Evolutionary conservation across 1,139 yeast species (phyloP).

Genomic region (Pichia kudriavzevii): DNA sequence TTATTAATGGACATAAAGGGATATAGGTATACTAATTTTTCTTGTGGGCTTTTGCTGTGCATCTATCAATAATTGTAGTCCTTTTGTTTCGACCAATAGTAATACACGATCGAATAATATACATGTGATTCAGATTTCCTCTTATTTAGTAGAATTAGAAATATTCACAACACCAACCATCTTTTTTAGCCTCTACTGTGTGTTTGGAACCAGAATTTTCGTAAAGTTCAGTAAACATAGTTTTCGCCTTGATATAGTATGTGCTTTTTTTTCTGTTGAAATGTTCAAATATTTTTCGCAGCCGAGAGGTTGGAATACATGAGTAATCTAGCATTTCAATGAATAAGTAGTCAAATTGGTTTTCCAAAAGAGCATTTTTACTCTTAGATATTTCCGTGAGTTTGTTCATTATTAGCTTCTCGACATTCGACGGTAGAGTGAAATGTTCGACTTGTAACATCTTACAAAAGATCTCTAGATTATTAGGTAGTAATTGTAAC

Average conservation of each 20-base stretch:
- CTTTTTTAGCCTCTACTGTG: constrained; percentile 1
- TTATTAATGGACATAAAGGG: constrained; percentile 4
- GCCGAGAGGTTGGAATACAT: constrained; percentile 6
- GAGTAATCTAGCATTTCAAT: constrained; percentile 19
- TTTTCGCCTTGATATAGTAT: constrained; percentile 10
- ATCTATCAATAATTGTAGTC: too few relatives aligned
- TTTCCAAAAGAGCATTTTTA: constrained; percentile 13
- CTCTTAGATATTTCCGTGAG: constrained; percentile 6
- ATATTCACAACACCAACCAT: constrained; percentile 15
- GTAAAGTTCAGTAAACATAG: constrained; percentile 12
- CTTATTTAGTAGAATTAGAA: too few relatives aligned
- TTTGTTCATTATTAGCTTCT: constrained; percentile 8
- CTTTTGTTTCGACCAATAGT: too few relatives aligned
- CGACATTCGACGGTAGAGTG: constrained; percentile 8
- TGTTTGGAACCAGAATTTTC: not conserved
- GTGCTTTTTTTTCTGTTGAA: constrained; percentile 7
- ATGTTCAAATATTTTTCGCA: constrained; percentile 9
- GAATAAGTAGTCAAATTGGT: constrained; percentile 24
- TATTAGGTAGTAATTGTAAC: constrained; percentile 29
- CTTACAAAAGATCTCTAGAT: constrained; percentile 34
- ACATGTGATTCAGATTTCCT: too few relatives aligned
- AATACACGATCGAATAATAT: too few relatives aligned
- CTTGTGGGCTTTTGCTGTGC: too few relatives aligned
- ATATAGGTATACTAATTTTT: too few relatives aligned
- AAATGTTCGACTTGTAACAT: constrained; percentile 34